Evolutionary conservation across 176 grass and related monocot genomes (phyloP).

Genomic region (Secale cereale): DNA sequence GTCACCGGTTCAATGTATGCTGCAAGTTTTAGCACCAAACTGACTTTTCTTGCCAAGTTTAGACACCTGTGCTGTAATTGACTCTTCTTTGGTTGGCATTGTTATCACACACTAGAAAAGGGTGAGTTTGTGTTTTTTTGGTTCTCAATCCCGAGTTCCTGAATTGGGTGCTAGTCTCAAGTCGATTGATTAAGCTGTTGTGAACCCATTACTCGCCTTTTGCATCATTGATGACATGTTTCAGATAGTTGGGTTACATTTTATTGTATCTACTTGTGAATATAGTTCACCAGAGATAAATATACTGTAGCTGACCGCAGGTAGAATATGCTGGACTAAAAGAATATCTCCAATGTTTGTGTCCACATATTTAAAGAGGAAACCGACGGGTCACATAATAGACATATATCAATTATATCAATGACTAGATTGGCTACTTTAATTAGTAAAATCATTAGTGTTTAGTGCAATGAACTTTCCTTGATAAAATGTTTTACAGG

Average conservation of each 20-base stretch:
- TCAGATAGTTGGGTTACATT: neutral
- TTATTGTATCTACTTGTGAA: neutral
- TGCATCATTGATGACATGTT: neutral
- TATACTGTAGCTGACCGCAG: neutral
- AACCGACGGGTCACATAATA: no score
- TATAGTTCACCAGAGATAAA: neutral
- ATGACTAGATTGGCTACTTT: neutral
- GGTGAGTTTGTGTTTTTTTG: neutral
- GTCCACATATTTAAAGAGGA: no score
- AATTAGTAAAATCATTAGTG: neutral
- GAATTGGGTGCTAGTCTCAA: neutral
- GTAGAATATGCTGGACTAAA: neutral
- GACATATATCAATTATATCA: no score
- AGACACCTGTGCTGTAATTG: no score
- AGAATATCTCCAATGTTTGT: no score
- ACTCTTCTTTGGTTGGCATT: no score
- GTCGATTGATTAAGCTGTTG: neutral
- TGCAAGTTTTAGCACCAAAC: no score
- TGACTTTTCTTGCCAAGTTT: no score
- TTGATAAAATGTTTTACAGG: conserved; percentile 46
- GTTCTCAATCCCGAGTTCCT: neutral
- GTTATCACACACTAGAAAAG: neutral
- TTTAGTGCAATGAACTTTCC: neutral
- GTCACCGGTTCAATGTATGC: no score
- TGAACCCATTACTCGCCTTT: neutral